Evolutionary conservation across 2,329 filamentous ascomycete genomes (phyloP), one percentile per base, ranked within the genome.

Genomic region (Colletotrichum lentis): DNA sequence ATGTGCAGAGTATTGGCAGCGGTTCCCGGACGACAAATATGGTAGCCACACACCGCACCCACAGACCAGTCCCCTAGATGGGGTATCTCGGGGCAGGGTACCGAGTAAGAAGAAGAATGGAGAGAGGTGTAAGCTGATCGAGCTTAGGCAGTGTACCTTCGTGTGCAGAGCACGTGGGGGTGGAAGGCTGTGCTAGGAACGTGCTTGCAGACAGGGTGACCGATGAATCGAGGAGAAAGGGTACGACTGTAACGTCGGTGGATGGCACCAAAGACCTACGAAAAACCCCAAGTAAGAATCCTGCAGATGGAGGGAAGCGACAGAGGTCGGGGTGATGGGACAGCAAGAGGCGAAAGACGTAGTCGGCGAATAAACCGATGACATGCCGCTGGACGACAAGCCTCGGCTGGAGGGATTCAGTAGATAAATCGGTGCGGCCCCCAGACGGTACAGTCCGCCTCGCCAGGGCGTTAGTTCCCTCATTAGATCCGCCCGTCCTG

Each of bases 351-450:
- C 20, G 43, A 62, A 44, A 44, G 43, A 56, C 50, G 37, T 31
- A 27, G 4, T 22, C 24, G 46, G 44, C 14, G n/a, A 37, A 31
- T 14, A 37, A 53, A 43, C 50, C 52, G 41, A 56, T 63, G 64
- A 64, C 27, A 57, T 47, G 53, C 20, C 44, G 43, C n/a, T 52
- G 39, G 22, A 39, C 37, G 62, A 46, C 39, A 31, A 41, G 20
- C 53, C 64, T 64, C 64, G 64, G 64, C 31, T 64, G 53, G 43
- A 35, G 24, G n/a, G 35, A 31, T 18, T 16, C n/a, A 11, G 56
- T 41, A 31, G 59, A 66, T 44, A 35, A 62, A 66, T 66, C 58
- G 37, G 50, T 43, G 37, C 56, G 58, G 35, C 50, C 43, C 24
- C 39, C 41, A 56, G 41, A 61, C 31, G 59, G 47, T 62, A 3